A percentile compares a stretch with the other conserved stretches of the same genome.
Conservation (phyloP, 2,329 filamentous ascomycete genomes). For the Didymella sp. region DNA sequence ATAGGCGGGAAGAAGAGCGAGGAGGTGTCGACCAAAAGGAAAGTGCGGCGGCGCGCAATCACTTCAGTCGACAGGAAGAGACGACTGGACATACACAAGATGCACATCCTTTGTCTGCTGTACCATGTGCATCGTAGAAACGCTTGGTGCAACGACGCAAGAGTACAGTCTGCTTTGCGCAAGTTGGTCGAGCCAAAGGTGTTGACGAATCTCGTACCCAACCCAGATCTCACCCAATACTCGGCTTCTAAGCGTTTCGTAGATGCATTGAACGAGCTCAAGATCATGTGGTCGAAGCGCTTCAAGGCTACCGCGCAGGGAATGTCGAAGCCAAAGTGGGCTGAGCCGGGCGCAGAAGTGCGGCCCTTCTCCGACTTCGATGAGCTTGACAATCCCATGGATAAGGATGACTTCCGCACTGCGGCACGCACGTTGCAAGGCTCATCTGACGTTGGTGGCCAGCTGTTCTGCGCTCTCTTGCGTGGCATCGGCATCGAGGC, state of each 20-base stretch:
- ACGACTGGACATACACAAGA: slow-evolving; percentile 81
- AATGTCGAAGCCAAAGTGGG: slow-evolving; percentile 67
- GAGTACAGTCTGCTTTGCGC: slow-evolving; percentile 64
- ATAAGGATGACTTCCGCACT: slow-evolving; percentile 74
- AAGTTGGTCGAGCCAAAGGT: slow-evolving; percentile 71
- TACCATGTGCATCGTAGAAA: slow-evolving; percentile 80
- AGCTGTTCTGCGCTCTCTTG: slow-evolving; percentile 87
- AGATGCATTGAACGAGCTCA: slow-evolving; percentile 75
- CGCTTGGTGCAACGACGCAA: slow-evolving; percentile 82
- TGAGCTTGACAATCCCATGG: slow-evolving; percentile 71
- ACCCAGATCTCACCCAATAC: slow-evolving; percentile 73
- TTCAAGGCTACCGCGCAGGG: slow-evolving; percentile 71
- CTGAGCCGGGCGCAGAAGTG: slow-evolving; percentile 69
- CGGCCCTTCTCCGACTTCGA: slow-evolving; percentile 56
- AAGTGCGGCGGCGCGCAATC: slow-evolving; percentile 58
- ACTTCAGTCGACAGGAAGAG: slow-evolving; percentile 64
- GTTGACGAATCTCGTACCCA: slow-evolving; percentile 71
- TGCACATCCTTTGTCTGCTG: slow-evolving; percentile 83
- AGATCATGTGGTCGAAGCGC: slow-evolving; percentile 69
- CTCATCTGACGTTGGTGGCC: slow-evolving; percentile 87
- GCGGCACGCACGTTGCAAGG: slow-evolving; percentile 75
- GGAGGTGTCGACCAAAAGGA: slow-evolving; percentile 43
- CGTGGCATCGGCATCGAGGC: slow-evolving; percentile 82
- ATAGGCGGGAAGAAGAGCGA: slow-evolving; percentile 44
- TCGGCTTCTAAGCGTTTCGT: slow-evolving; percentile 77